These are phyloP conservation scores for Clarireedia paspali DNA, from an alignment of 2,329 filamentous ascomycete species.

Conservation along the genomic window DNA sequence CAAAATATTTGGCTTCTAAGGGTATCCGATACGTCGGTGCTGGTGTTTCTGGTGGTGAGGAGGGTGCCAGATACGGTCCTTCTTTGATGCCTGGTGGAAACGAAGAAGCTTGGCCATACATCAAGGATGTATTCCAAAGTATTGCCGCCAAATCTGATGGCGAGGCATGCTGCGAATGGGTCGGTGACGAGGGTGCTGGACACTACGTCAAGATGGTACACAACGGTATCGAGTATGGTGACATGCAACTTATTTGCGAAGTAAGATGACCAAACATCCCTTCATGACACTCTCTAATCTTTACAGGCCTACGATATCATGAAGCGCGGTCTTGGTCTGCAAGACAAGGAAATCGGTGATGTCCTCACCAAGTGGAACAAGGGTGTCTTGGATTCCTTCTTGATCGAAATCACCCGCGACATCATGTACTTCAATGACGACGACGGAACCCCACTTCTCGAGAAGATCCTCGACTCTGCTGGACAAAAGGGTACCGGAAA, in stretches of 20 bases:
- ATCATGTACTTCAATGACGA: conserved; percentile 99
- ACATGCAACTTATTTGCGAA: conserved; percentile 99
- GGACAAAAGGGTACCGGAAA: conserved; percentile 99
- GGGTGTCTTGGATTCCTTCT: conserved; percentile 96
- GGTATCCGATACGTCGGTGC: conserved; percentile 92
- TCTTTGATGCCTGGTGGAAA: conserved; percentile 99
- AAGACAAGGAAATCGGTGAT: conserved; percentile 91
- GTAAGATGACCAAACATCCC: conserved; percentile 43
- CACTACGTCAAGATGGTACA: conserved; percentile 99
- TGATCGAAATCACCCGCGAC: conserved; percentile 97
- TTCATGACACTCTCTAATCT: conserved; percentile 11
- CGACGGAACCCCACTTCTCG: conserved; percentile 80
- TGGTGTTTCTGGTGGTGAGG: conserved; percentile 98
- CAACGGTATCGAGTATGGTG: conserved; percentile 99
- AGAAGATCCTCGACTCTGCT: conserved; percentile 98
- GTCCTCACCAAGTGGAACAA: conserved; percentile 96
- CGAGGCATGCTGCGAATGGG: conserved; percentile 99
- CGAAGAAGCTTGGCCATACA: conserved; percentile 94
- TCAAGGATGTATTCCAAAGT: conserved; percentile 98
- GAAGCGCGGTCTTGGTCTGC: conserved; percentile 91
- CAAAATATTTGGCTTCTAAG: conserved; percentile 78
- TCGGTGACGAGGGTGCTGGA: conserved; percentile 97
- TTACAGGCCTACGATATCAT: conserved; percentile 94
- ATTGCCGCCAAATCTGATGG: conserved; percentile 96
- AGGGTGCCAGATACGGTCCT: conserved; percentile 95